Conservation (phyloP, 139 green algal genomes). For the Coccomyxa sp. region DNA sequence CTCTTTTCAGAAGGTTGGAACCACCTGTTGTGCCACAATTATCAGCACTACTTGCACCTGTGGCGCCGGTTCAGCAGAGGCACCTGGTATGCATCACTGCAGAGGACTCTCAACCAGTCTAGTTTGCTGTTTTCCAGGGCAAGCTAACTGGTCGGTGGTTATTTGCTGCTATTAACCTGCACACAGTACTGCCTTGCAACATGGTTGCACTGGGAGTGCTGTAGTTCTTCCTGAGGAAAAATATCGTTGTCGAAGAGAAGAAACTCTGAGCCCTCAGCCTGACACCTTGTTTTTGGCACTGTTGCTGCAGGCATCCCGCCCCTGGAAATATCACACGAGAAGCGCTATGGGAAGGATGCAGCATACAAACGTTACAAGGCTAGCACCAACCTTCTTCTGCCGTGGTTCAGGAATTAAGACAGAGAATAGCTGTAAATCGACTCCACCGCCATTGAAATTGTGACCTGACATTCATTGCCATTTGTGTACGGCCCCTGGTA, state of each 20-base stretch:
- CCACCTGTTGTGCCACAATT: background rate
- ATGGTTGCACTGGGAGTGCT: too few relatives aligned
- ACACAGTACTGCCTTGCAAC: too few relatives aligned
- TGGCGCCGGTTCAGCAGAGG: background rate
- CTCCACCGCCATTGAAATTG: too few relatives aligned
- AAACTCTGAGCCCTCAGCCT: background rate
- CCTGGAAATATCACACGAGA: constrained; percentile 11
- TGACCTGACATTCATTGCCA: too few relatives aligned
- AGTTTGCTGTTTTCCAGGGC: too few relatives aligned
- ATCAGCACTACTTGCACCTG: background rate
- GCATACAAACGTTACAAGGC: constrained; percentile 14
- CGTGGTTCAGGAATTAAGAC: background rate
- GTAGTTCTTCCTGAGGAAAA: background rate
- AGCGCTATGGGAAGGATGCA: constrained; percentile 19
- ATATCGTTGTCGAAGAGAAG: background rate
- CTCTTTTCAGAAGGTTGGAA: background rate
- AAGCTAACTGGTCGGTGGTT: too few relatives aligned
- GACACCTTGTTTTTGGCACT: background rate
- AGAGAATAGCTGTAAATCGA: background rate
- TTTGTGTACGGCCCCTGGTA: too few relatives aligned
- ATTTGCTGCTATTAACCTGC: too few relatives aligned
- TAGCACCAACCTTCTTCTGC: constrained; percentile 1
- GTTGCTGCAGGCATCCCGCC: constrained; percentile 19
- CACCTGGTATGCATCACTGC: background rate
- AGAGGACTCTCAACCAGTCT: background rate